Evolutionary conservation across 2,329 filamentous ascomycete species (phyloP).

Genomic region (Exophiala aquamarina): DNA sequence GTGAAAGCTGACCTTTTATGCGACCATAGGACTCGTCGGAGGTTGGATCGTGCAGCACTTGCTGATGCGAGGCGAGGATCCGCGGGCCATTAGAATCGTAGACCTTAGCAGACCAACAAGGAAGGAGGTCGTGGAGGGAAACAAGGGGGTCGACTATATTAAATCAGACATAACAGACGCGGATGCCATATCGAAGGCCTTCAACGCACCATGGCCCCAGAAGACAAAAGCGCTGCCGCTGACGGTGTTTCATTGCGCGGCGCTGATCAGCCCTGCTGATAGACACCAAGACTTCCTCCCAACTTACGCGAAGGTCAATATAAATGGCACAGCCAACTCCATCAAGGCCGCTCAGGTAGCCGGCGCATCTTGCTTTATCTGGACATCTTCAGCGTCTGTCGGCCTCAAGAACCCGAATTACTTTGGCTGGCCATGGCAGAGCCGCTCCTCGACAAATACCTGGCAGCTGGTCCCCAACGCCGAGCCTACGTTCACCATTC

Average conservation of each 20-base stretch:
- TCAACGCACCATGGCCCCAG: conserved; percentile 49
- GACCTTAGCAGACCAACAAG: conserved; percentile 48
- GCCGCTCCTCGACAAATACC: conserved; percentile 39
- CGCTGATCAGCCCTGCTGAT: conserved; percentile 54
- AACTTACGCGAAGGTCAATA: conserved; percentile 50
- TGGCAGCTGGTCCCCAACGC: conserved; percentile 51
- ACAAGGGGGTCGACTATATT: conserved; percentile 7
- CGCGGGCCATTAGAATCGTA: conserved; percentile 54
- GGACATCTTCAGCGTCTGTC: conserved; percentile 54
- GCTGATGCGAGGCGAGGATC: conserved; percentile 52
- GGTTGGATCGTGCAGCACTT: conserved; percentile 56
- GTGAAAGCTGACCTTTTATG: background rate
- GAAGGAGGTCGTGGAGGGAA: conserved; percentile 40
- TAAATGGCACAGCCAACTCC: conserved; percentile 51
- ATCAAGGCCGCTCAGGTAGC: conserved; percentile 47
- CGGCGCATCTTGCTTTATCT: conserved; percentile 53
- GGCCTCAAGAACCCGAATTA: conserved; percentile 39
- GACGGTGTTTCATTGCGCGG: conserved; percentile 60
- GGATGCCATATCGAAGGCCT: conserved; percentile 46
- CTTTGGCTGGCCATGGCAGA: conserved; percentile 45
- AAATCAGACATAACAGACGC: conserved; percentile 53
- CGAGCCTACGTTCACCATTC: conserved; percentile 31
- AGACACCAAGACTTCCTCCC: conserved; percentile 47
- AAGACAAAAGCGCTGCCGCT: conserved; percentile 46
- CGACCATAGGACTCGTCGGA: conserved; percentile 47